Percentiles rank a stretch among this genome's conserved stretches.
phyloP scores from a whole-genome alignment of 768 basidiomycete species.

The Suillus clintonianus region DNA sequence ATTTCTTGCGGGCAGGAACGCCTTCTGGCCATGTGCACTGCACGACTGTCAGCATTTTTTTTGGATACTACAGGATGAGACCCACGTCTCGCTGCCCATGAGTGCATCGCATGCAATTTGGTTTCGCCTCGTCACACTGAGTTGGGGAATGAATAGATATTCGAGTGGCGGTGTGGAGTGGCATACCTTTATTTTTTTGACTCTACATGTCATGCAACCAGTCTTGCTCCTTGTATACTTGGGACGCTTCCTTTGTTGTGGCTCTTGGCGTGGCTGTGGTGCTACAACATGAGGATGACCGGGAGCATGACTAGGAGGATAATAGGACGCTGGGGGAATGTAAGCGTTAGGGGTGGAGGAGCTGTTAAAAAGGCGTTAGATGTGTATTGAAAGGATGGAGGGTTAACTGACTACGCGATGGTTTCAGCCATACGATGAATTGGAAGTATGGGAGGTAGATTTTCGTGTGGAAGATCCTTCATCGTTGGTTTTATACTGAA shows the following conservation, averaged over 20 bases:
- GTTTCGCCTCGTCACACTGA: conserved; percentile 91
- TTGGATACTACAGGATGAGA: neutral
- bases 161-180: conserved; percentile 1
- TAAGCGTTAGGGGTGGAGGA: conserved; percentile 42
- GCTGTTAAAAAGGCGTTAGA: conserved; percentile 30
- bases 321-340: conserved; percentile 43
- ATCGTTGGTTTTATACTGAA: conserved; percentile 53
- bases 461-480: conserved; percentile 40
- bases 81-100: conserved; percentile 83
- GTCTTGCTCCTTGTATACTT: conserved; percentile 96
- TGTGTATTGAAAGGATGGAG: conserved; percentile 5
- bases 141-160: conserved; percentile 4
- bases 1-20: conserved; percentile 71
- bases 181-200: conserved; percentile 91
- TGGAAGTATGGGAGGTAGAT: conserved; percentile 36
- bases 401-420: conserved; percentile 53
- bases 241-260: conserved; percentile 73
- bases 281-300: conserved; percentile 50
- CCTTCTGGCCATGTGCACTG: conserved; percentile 88
- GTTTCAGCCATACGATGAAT: conserved; percentile 49
- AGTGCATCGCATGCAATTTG: conserved; percentile 82
- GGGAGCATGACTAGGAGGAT: conserved; percentile 27
- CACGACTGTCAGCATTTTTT: conserved; percentile 12
- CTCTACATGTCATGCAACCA: conserved; percentile 90
- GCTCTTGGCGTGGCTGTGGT: conserved; percentile 49